Evolutionary conservation across 257 asterid species (phyloP).

Genomic region (Datura wrightii): DNA sequence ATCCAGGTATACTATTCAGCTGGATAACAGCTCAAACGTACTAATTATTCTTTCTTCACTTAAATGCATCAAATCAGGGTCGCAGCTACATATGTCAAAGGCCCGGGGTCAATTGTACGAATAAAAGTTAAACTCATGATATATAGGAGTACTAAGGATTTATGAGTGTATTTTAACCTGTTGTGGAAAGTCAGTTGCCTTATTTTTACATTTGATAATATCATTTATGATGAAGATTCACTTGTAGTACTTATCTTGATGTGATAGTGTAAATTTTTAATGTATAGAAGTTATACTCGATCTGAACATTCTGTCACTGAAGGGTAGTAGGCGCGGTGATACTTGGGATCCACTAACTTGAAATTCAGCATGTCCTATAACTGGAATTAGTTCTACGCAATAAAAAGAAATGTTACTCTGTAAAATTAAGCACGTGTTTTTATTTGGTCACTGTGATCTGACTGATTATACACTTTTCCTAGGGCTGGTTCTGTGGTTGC

Average conservation of each 20-base stretch:
- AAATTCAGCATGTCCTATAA: too few species aligned
- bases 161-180: neutral
- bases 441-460: neutral
- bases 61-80: too few species aligned
- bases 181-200: neutral
- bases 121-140: too few species aligned
- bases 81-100: too few species aligned
- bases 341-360: too few species aligned
- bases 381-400: neutral
- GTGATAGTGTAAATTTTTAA: too few species aligned
- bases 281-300: neutral
- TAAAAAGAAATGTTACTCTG: neutral
- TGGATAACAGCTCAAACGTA: too few species aligned
- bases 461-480: neutral
- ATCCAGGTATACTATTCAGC: constrained; percentile 51
- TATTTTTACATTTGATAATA: neutral
- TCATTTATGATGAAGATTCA: neutral
- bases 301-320: neutral
- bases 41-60: too few species aligned
- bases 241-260: too few species aligned
- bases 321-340: too few species aligned
- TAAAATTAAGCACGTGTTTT: neutral
- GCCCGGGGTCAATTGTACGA: too few species aligned
- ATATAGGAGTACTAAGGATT: too few species aligned
- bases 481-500: constrained; percentile 85